Conservation (phyloP, 192 early-diverging fungal species). For the Backusella tarrabulga region DNA sequence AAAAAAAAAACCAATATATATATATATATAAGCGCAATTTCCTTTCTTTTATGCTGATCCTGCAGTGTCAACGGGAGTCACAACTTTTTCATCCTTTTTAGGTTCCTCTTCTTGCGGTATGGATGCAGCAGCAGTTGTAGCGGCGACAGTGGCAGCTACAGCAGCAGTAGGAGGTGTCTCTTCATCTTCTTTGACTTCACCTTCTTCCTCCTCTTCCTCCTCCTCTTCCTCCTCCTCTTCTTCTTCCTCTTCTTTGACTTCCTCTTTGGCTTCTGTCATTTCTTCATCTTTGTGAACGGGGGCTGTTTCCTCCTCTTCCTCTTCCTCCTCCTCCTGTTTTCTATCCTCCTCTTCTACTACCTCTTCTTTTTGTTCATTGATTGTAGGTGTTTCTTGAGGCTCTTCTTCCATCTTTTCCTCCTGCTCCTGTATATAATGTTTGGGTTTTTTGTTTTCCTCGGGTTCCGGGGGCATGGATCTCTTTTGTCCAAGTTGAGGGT, state of each 20-base stretch:
- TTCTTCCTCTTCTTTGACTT: not conserved
- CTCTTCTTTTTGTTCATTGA: not conserved
- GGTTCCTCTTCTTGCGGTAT: not conserved
- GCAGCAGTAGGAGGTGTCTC: slow-evolving; percentile 5
- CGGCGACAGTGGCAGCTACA: slow-evolving; percentile 11
- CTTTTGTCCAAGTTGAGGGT: slow-evolving; percentile 12
- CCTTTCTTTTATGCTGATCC: slow-evolving; percentile 14
- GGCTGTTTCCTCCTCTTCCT: no score
- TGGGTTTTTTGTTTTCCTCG: slow-evolving; percentile 13
- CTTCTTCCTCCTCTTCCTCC: slow-evolving; percentile 8
- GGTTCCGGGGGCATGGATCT: not conserved
- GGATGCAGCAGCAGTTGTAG: slow-evolving; percentile 10
- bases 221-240: not conserved
- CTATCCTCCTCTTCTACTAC: not conserved
- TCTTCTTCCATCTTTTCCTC: not conserved
- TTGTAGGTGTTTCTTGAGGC: not conserved
- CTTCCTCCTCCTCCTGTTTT: no score
- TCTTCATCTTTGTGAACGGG: not conserved
- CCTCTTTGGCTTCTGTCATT: not conserved
- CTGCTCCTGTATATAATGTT: not conserved
- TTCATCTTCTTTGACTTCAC: slow-evolving; percentile 8
- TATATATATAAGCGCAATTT: not conserved
- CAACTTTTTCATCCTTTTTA: not conserved
- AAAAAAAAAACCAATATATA: no score
- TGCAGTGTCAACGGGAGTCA: slow-evolving; percentile 12